Conservation (phyloP, 176 grass and related monocot species). For the Hyparrhenia diplandra region DNA sequence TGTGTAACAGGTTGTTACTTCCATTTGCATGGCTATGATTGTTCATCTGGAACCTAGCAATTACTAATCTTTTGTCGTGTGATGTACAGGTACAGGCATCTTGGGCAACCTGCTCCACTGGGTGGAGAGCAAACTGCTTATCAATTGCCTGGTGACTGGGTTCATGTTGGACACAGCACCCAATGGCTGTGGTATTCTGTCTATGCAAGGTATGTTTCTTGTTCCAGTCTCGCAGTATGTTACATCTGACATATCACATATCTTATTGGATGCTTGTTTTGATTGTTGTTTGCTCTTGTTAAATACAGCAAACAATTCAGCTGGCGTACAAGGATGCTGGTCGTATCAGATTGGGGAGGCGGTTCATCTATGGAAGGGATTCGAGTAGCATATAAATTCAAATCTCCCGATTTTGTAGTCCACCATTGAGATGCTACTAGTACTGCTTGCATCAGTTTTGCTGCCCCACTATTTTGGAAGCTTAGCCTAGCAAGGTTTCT, state of each 20-base stretch:
- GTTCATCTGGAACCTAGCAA: background rate
- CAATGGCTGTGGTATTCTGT: constrained; percentile 86
- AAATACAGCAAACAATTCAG: constrained; percentile 66
- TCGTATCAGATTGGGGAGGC: constrained; percentile 58
- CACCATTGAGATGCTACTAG: background rate
- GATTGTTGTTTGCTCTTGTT: constrained; percentile 16
- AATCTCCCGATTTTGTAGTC: background rate
- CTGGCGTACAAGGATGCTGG: constrained; percentile 69
- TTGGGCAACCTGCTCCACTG: constrained; percentile 68
- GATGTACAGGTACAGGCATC: constrained; percentile 53
- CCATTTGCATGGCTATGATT: background rate
- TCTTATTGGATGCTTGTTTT: constrained; percentile 1
- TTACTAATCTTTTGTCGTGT: background rate
- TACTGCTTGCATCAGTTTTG: background rate
- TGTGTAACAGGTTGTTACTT: background rate
- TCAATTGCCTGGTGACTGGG: constrained; percentile 65
- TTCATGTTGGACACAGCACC: constrained; percentile 67
- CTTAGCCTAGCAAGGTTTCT: constrained; percentile 22
- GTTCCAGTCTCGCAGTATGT: background rate
- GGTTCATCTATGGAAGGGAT: constrained; percentile 66
- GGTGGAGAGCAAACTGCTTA: constrained; percentile 72
- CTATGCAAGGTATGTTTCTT: constrained; percentile 59
- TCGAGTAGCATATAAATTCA: constrained; percentile 55
- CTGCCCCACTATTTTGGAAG: constrained; percentile 10
- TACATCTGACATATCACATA: no score